Conservation (phyloP, 345 rosid species). For the Geranium rotundifolium region DNA sequence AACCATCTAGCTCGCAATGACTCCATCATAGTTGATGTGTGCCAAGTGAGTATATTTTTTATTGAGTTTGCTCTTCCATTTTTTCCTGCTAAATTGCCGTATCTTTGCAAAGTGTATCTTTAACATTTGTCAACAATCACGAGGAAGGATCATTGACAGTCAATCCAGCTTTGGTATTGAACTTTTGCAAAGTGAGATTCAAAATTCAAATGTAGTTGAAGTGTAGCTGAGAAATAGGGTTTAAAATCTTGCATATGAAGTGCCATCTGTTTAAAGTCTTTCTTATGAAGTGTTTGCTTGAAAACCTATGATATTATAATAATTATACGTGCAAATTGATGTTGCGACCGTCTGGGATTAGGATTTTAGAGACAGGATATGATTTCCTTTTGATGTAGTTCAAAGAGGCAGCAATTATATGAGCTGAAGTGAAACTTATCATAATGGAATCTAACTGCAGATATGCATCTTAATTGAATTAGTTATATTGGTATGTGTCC, state of each 20-base stretch:
- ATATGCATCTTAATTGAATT: too few species aligned
- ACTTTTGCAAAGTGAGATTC: too few species aligned
- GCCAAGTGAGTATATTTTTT: constrained; percentile 55
- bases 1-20: constrained; percentile 86
- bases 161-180: too few species aligned
- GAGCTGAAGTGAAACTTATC: background rate
- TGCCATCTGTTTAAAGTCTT: background rate
- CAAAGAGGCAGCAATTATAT: too few species aligned
- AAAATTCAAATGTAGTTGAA: background rate
- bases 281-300: background rate
- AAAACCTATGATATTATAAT: background rate
- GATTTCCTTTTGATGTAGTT: background rate
- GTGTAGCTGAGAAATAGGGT: background rate
- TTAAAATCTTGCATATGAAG: too few species aligned
- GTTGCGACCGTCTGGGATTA: background rate
- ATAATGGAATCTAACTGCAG: background rate
- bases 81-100: background rate
- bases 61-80: constrained; percentile 17
- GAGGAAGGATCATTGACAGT: too few species aligned
- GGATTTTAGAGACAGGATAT: background rate
- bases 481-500: background rate
- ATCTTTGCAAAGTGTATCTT: background rate
- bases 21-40: constrained; percentile 78
- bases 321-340: background rate
- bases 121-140: too few species aligned